phyloP scores from a whole-genome alignment of 768 basidiomycete species.

The Tricholoma hemisulphureum region DNA sequence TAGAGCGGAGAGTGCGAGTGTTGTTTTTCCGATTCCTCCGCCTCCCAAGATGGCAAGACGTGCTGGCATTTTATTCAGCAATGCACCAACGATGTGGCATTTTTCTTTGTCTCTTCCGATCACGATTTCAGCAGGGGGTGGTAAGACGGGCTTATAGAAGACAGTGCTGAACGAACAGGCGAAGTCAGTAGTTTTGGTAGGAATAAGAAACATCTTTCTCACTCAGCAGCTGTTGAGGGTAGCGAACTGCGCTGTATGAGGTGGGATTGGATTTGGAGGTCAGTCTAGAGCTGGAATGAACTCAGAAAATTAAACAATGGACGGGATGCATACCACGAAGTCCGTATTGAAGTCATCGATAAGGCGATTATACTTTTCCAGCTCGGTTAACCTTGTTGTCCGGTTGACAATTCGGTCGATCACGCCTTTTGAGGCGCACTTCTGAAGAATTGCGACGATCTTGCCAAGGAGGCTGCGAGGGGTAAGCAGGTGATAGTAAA shows the following conservation, averaged over 20 bases:
- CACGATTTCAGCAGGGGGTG: conserved; percentile 2
- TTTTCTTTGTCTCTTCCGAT: conserved; percentile 1
- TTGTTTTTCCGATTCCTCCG: conserved; percentile 9
- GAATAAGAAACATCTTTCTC: not conserved
- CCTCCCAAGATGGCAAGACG: not conserved
- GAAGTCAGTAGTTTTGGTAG: not conserved
- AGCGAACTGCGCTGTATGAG: not conserved
- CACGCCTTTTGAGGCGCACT: not conserved
- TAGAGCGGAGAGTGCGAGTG: conserved; percentile 3
- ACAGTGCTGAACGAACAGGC: not conserved
- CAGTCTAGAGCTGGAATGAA: not conserved
- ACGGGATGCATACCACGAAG: not conserved
- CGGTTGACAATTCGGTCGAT: not conserved
- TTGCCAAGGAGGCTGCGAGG: not conserved
- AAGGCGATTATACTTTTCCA: not conserved
- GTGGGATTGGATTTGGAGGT: not conserved
- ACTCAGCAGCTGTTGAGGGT: not conserved
- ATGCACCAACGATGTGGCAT: not conserved
- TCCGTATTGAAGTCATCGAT: not conserved
- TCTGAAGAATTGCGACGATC: not conserved
- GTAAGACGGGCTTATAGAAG: conserved; percentile 2
- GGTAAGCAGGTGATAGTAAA: not conserved
- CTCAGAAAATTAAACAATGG: not conserved
- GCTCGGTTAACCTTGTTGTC: not conserved
- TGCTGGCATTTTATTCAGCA: not conserved